Base-by-base conservation (phyloP, 1,284 basidiomycete genomes). In the Trichosporon sp. region DNA sequence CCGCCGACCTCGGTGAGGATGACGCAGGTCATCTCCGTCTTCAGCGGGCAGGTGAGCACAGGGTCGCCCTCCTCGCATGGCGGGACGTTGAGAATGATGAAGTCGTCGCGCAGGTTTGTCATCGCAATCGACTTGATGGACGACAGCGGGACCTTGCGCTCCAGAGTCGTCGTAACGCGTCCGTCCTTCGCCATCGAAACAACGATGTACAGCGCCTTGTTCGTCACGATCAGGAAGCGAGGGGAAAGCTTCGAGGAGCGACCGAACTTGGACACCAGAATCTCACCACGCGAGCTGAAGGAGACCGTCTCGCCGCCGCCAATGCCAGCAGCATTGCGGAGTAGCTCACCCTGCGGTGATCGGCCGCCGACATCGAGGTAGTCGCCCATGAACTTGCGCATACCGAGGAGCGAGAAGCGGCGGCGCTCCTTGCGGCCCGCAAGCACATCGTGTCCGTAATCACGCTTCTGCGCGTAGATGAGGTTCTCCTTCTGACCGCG, bases 401-500 rank as follows among this genome's bases (percentile, higher is more conserved):
- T 96, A 70, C 96, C 93, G 73, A 99, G 87, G 76, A 99, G 86
- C 88, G 93, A 96, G 85, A 93, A 98, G 54, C 96, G 87, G 71
- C 97, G 87, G 56, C 97, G 89, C 85, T 99, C 97, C 85, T 99
- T 99, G 76, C 96, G 88, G 1, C 92, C 90, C 4, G 90, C 95
- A 2, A 99, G 88, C 14, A 98, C 87, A 80, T 96, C 90, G 82
- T 99, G 96, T 0, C 96, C 95, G 76, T 97, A 94, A 76, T 98
- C 96, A 43, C 97, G 89, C 73, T 93, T 87, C 80, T 96, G 90
- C 12, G 92, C 91, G 81, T 95, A 98, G 31, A 90, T 92, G 68
- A 98, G 88, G 21, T 89, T 88, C 80, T 98, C 95, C 84, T 98
- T 98, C 87, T 98, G 98, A 83, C 94, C 94, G 86, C 92, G 94